Percentiles rank a stretch among this genome's conserved stretches.
phyloP scores from a whole-genome alignment of 805 yeast species.

The Kodamaea fukazawae region DNA sequence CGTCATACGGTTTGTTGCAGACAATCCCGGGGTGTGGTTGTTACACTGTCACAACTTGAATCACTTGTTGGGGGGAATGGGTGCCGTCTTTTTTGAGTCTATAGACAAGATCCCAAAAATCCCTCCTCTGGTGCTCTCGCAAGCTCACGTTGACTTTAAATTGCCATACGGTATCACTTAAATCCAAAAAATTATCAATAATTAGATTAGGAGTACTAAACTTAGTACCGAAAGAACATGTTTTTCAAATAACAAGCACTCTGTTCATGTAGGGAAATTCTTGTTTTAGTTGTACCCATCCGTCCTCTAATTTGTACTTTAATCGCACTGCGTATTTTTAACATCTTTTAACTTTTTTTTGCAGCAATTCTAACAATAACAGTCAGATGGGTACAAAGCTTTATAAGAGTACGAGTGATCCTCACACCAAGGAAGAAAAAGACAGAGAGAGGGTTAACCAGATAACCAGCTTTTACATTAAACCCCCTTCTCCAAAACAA shows the following conservation, averaged over 20 bases:
- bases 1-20: conserved; percentile 29
- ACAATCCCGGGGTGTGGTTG: conserved; percentile 32
- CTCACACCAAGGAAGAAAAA: too few relatives aligned
- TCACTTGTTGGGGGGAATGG: conserved; percentile 34
- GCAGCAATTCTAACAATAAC: conserved; percentile 11
- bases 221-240: too few relatives aligned
- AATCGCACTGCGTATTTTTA: too few relatives aligned
- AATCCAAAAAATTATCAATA: conserved; percentile 6
- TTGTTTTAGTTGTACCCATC: too few relatives aligned
- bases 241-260: too few relatives aligned
- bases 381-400: conserved; percentile 13
- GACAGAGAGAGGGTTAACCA: too few relatives aligned
- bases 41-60: conserved; percentile 36
- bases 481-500: not conserved
- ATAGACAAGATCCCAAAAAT: conserved; percentile 13
- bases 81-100: conserved; percentile 19
- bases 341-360: too few relatives aligned
- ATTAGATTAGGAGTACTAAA: conserved; percentile 9
- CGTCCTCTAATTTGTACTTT: too few relatives aligned
- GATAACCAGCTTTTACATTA: not conserved
- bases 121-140: conserved; percentile 6
- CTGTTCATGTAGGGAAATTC: too few relatives aligned
- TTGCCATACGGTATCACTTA: conserved; percentile 4
- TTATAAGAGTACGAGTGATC: too few relatives aligned
- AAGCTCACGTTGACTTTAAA: conserved; percentile 12